Base-by-base conservation (phyloP, 225 moss, liverwort and hornwort species). In the Pseudoscleropodium purum region DNA sequence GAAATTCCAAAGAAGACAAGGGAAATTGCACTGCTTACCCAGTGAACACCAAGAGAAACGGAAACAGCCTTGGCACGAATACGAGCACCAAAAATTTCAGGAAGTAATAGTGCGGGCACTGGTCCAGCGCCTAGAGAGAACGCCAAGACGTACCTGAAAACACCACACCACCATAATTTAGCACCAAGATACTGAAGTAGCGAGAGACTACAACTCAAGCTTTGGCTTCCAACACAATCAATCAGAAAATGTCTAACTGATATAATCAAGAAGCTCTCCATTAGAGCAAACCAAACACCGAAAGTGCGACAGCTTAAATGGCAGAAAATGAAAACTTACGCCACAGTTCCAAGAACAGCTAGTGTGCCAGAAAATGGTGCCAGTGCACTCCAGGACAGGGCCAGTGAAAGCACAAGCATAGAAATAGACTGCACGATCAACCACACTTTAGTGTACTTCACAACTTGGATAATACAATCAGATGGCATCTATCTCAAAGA, bases 31-130 rank as follows among this genome's bases (percentile, higher is more conserved):
- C 43, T 73, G 69, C 93, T 88, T 94, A 98, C 97, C 99, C 97
- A 99, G 87, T 99, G 99, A 72, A 99, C 97, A 90, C 97, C 99
- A 83, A 99, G 93, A 84, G 97, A 94, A 39, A 99, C 89, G 10
- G 99, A 94, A 79, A 99, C 89, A 80, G 97, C 99, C 91, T 97
- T 99, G 4, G 96, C 99, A 52, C 99, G 96, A 89, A 99, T 97
- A 43, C 94, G 94, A 45, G 96, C 95, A 70, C 97, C 92, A 92
- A 99, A 99, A 49, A 99, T 99, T 76, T 99, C 99, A 90, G 99
- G 97, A 62, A 99, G 92, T 78, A 99, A 81, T 52, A 97, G 96
- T 60, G 95, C 99, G 60, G 97, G 97, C 54, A 97, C 97, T 81
- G 99, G 99, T 79, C 99, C 99, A 85, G 95, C 97, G 67, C 99